A percentile compares a stretch with the other conserved stretches of the same genome.
phyloP scores from a whole-genome alignment of 192 early-diverging fungal species.

The Chytriomyces hyalinus region DNA sequence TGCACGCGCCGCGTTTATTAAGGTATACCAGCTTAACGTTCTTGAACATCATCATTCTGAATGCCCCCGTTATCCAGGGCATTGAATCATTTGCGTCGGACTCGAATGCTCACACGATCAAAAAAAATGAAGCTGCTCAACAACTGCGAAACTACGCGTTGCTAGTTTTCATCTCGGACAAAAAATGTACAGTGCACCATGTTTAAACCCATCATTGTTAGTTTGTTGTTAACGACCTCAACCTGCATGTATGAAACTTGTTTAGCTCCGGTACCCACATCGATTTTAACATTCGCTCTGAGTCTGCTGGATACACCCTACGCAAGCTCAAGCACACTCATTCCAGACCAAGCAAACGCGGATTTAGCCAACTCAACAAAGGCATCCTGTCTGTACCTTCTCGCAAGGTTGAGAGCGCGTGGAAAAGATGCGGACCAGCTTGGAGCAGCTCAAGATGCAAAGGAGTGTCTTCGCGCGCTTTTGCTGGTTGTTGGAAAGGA shows the following conservation, averaged over 20 bases:
- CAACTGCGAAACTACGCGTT: conserved; percentile 3
- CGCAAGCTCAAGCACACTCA: not conserved
- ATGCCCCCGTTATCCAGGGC: not conserved
- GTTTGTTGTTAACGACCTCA: not conserved
- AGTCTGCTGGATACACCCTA: not conserved
- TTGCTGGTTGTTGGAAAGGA: conserved; percentile 6
- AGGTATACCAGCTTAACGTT: not conserved
- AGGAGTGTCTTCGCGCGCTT: conserved; percentile 21
- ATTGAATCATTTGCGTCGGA: not conserved
- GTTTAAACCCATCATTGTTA: not conserved
- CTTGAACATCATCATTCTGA: not conserved
- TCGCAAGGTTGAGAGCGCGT: conserved; percentile 11
- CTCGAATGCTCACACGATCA: conserved; percentile 13
- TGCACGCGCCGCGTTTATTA: conserved; percentile 9
- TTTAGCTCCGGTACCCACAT: conserved; percentile 10
- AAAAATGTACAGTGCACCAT: conserved; percentile 16
- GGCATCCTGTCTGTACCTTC: conserved; percentile 17
- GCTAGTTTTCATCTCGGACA: not conserved
- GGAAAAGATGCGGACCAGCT: not conserved
- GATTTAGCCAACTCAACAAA: conserved; percentile 11
- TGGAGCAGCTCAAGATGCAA: conserved; percentile 23
- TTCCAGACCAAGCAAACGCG: conserved; percentile 14
- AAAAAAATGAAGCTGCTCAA: not conserved
- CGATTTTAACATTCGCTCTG: conserved; percentile 25
- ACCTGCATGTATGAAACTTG: too few species aligned